Percentiles rank a stretch among this genome's conserved stretches.
These are phyloP conservation scores for Aspergillus saccharolyticus DNA, from an alignment of 495 filamentous ascomycete genomes.

Conservation along the genomic window DNA sequence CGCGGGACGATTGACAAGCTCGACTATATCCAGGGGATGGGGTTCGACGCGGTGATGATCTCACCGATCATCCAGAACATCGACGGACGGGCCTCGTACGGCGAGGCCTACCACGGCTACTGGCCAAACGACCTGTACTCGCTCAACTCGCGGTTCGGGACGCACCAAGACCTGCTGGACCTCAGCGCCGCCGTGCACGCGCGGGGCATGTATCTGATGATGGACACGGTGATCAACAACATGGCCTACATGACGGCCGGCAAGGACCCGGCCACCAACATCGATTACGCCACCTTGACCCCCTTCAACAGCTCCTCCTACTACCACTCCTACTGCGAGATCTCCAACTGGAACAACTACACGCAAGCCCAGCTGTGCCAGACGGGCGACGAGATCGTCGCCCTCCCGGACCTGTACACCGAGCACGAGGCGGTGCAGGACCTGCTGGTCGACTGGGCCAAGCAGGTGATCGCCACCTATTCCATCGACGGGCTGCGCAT, in stretches of 20 bases:
- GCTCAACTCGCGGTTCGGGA: constrained; percentile 26
- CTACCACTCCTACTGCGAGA: constrained; percentile 56
- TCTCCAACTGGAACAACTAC: constrained; percentile 36
- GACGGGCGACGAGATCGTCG: constrained; percentile 51
- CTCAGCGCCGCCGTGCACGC: constrained; percentile 18
- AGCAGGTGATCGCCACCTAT: constrained; percentile 53
- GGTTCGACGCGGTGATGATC: constrained; percentile 72
- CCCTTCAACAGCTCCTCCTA: constrained; percentile 56
- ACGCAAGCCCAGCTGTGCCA: constrained; percentile 43
- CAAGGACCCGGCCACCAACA: constrained; percentile 22
- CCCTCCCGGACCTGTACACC: constrained; percentile 60
- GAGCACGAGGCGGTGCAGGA: constrained; percentile 46
- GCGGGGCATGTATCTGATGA: constrained; percentile 55
- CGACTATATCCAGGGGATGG: constrained; percentile 56
- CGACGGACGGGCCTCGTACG: constrained; percentile 40
- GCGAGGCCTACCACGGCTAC: constrained; percentile 37
- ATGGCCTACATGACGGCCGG: constrained; percentile 50
- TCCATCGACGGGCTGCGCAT: constrained; percentile 67
- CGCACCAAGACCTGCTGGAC: constrained; percentile 20
- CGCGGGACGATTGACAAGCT: constrained; percentile 53
- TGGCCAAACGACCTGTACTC: constrained; percentile 24
- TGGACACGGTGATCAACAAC: constrained; percentile 66
- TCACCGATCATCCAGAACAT: constrained; percentile 61
- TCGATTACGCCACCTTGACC: constrained; percentile 51
- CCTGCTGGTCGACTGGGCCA: constrained; percentile 56